These are phyloP conservation scores for Smallanthus sonchifolius DNA, from an alignment of 129 eudicot species.

Conservation along the genomic window DNA sequence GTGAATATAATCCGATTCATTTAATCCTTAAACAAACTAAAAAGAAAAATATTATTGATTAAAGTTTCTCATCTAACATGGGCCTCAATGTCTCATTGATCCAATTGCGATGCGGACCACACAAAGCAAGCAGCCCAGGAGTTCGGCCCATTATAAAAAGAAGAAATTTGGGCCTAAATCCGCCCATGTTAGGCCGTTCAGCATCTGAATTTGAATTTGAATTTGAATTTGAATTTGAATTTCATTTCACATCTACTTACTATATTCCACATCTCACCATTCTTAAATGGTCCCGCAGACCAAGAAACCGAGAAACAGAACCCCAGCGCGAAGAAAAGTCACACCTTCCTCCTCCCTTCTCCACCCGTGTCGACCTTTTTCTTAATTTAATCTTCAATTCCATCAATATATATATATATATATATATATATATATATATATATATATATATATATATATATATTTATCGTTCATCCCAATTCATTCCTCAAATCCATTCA, in stretches of 20 bases:
- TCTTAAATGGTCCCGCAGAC: conserved; percentile 42
- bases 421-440: conserved; percentile 17
- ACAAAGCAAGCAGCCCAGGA: too few relatives aligned
- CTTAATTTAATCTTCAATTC: conserved; percentile 10
- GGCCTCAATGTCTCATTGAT: too few relatives aligned
- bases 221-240: conserved; percentile 14
- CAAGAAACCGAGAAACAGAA: conserved; percentile 23
- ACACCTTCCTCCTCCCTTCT: conserved; percentile 66
- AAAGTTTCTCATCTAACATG: too few relatives aligned
- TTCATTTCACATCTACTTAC: conserved; percentile 16
- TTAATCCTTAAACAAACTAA: too few relatives aligned
- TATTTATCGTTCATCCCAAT: conserved; percentile 27
- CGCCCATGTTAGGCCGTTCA: too few relatives aligned
- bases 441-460: conserved; percentile 21
- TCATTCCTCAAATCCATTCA: conserved; percentile 12
- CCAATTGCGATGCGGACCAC: too few relatives aligned
- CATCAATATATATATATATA: conserved; percentile 13
- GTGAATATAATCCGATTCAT: too few relatives aligned
- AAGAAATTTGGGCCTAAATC: too few relatives aligned
- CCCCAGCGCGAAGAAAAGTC: conserved; percentile 52
- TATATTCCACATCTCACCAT: conserved; percentile 45
- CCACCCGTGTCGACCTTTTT: conserved; percentile 22
- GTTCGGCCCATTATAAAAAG: too few relatives aligned
- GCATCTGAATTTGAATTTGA: neutral
- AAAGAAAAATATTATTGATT: too few relatives aligned